Conservation (phyloP, 176 grass and related monocot genomes). For the Lolium rigidum region DNA sequence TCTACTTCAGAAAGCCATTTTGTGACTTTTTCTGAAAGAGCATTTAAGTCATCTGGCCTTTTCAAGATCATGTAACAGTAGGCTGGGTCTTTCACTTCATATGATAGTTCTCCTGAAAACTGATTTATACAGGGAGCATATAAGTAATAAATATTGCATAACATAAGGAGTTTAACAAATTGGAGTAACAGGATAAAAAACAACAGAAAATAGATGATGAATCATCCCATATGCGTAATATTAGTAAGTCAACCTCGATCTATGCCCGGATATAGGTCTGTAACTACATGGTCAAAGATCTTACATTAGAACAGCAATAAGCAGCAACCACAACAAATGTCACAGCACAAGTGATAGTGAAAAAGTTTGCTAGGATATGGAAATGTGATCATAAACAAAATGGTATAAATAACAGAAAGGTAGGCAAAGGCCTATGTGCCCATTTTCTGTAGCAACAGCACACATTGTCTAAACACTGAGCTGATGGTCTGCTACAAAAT, state of each 20-base stretch:
- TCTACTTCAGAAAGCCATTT: slow-evolving; percentile 92
- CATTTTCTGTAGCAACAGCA: slow-evolving; percentile 16
- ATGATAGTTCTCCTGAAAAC: slow-evolving; percentile 86
- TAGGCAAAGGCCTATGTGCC: neutral
- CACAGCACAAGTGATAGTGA: neutral
- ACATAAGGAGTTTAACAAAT: slow-evolving; percentile 28
- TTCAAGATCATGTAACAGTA: slow-evolving; percentile 76
- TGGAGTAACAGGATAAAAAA: slow-evolving; percentile 13
- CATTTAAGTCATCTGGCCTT: slow-evolving; percentile 62
- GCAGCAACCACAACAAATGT: neutral
- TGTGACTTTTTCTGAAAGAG: slow-evolving; percentile 73
- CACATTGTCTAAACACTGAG: neutral
- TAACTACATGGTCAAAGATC: slow-evolving; percentile 12
- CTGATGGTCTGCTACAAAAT: slow-evolving; percentile 3
- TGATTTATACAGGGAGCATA: slow-evolving; percentile 42
- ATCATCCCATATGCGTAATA: neutral
- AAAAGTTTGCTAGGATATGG: slow-evolving; percentile 22
- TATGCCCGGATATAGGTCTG: slow-evolving; percentile 4
- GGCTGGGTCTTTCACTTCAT: slow-evolving; percentile 89
- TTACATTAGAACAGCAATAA: neutral
- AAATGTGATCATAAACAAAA: slow-evolving; percentile 8
- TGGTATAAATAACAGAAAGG: slow-evolving; percentile 17
- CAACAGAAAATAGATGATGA: neutral
- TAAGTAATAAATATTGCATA: slow-evolving; percentile 9
- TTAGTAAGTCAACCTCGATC: slow-evolving; percentile 15